phyloP scores from a whole-genome alignment of 2,329 filamentous ascomycete species.

The Grosmannia serpens region DNA sequence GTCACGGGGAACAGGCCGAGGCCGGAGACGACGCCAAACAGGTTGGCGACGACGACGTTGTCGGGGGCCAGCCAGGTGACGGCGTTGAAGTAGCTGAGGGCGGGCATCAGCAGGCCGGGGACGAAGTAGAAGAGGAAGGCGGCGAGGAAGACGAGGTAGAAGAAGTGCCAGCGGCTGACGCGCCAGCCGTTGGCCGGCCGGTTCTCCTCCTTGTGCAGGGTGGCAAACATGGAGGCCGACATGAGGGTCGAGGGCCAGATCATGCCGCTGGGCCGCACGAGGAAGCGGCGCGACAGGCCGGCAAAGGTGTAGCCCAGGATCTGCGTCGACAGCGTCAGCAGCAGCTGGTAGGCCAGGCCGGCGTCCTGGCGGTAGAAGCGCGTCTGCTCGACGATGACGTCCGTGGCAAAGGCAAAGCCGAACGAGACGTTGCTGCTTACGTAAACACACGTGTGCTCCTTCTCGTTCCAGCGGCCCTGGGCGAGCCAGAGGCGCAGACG shows the following conservation, averaged over 20 bases:
- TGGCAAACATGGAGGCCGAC: conserved; percentile 82
- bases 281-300: conserved; percentile 66
- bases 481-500: conserved; percentile 61
- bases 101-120: conserved; percentile 70
- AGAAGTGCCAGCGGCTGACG: conserved; percentile 75
- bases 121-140: conserved; percentile 78
- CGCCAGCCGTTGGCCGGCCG: conserved; percentile 72
- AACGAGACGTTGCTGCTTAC: conserved; percentile 86
- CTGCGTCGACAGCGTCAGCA: conserved; percentile 77
- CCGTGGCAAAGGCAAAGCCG: conserved; percentile 79
- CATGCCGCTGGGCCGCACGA: conserved; percentile 79
- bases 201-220: conserved; percentile 75
- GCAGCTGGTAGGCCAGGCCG: conserved; percentile 63
- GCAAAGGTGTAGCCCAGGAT: conserved; percentile 81
- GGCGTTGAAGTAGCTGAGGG: conserved; percentile 79
- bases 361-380: conserved; percentile 80
- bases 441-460: conserved; percentile 81
- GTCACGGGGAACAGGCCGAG: conserved; percentile 75
- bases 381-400: conserved; percentile 83
- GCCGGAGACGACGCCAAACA: conserved; percentile 78
- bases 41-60: conserved; percentile 74
- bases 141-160: conserved; percentile 58
- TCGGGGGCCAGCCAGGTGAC: conserved; percentile 81
- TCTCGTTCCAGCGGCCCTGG: conserved; percentile 76
- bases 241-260: conserved; percentile 85